phyloP scores from a whole-genome alignment of 2,329 filamentous ascomycete genomes.

The Nemania serpens region DNA sequence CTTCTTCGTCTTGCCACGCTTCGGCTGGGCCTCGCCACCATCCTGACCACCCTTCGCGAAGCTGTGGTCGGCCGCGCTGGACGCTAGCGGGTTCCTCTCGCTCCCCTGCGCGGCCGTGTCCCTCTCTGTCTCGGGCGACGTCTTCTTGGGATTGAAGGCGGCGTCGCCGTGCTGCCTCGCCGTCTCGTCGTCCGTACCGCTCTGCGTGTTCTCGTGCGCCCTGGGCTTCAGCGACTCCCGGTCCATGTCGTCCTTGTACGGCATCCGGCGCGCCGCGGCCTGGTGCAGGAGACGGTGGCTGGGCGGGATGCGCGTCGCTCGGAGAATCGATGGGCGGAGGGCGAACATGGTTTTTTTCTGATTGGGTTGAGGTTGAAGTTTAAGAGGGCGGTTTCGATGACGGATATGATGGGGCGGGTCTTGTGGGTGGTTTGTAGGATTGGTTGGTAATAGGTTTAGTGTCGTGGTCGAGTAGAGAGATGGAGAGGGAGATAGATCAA shows the following conservation, averaged over 20 bases:
- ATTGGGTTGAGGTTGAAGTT: too few relatives aligned
- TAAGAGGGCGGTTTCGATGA: too few relatives aligned
- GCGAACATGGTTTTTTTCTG: conserved; percentile 17
- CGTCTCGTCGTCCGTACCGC: conserved; percentile 65
- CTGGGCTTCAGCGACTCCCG: conserved; percentile 68
- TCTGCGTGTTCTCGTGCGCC: conserved; percentile 69
- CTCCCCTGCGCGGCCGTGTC: conserved; percentile 39
- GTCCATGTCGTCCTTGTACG: conserved; percentile 60
- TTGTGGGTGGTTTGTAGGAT: not conserved
- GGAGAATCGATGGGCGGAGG: conserved; percentile 20
- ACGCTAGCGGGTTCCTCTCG: conserved; percentile 46
- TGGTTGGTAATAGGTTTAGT: not conserved
- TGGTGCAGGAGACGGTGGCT: conserved; percentile 41
- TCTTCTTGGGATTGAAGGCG: conserved; percentile 72
- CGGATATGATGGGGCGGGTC: too few relatives aligned
- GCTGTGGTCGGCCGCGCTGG: conserved; percentile 51
- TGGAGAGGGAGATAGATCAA: too few relatives aligned
- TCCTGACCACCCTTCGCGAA: conserved; percentile 42
- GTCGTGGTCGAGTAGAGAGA: not conserved
- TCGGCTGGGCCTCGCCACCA: conserved; percentile 39
- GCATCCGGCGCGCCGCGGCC: conserved; percentile 33
- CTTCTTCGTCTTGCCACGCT: conserved; percentile 42
- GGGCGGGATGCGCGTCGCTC: conserved; percentile 2
- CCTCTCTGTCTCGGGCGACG: conserved; percentile 66
- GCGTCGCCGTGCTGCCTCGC: conserved; percentile 61